Base-by-base conservation (phyloP, 2,329 filamentous ascomycete species). In the Triangularia setosa region DNA sequence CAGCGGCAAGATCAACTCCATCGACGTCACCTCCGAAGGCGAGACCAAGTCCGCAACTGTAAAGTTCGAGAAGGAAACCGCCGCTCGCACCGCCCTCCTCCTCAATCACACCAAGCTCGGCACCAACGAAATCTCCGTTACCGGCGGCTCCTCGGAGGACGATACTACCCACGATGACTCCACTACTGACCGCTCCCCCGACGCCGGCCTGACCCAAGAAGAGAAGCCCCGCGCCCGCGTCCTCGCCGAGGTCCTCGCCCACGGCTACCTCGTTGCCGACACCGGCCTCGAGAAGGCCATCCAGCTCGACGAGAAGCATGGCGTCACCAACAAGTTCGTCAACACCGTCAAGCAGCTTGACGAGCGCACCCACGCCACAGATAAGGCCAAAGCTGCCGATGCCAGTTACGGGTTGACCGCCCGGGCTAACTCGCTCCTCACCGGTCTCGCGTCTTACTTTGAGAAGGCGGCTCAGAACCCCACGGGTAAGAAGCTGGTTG, bases 81-180 rank as follows among this genome's bases (percentile, higher is more conserved):
- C 95, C 59, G 93, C 94, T 65, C 97, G 97, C 84, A 99, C 95
- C 23, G 95, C 95, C 25, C 90, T 97, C 48, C 90, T 99, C 65
- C 89, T 99, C 69, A 94, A 98, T 81, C 96, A 97, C 83, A 99
- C 95, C 61, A 91, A 96, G 79, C 90, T 99, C 59, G 93, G 93
- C 68, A 81, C 90, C 65, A 92, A 93, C 70, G 88, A 95, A 74
- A 96, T 99, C 75, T 83, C 87, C 64, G 86, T 93, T 58, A 85
- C 89, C 53, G 82, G 90, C 68, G 89, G 88, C 69, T 81, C 83
- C 60, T 84, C 90, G 69, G 80, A 81, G 62, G 77, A 80, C 35
- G 82, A 81, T 63, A 83, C 84, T 23, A 16, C 54, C 60, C n/a
- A 83, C 65, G 83, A 84, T 40, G n/a, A 56, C 55, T 55, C 67